phyloP scores from a whole-genome alignment of 225 moss, liverwort and hornwort genomes.

The Ulota crispa region DNA sequence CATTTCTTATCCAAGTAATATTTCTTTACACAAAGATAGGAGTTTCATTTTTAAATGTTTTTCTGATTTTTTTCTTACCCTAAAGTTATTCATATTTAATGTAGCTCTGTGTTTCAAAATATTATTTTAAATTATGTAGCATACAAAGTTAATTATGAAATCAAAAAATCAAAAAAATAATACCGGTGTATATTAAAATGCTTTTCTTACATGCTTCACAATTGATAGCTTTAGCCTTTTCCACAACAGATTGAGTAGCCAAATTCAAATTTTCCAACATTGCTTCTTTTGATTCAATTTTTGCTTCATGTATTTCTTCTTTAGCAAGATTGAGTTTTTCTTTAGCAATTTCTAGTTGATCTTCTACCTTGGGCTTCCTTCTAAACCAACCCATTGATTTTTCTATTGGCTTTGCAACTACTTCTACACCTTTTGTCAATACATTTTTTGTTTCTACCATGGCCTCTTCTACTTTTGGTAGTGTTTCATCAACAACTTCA shows the following conservation, averaged over 20 bases:
- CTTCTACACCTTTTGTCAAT: conserved; percentile 7
- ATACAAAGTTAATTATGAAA: rapidly evolving
- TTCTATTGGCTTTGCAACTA: conserved; percentile 22
- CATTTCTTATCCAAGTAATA: background rate
- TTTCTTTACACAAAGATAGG: rapidly evolving
- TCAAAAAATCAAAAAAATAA: rapidly evolving
- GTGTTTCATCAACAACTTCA: conserved; percentile 15
- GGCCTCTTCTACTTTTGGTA: conserved; percentile 18
- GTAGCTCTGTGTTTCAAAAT: background rate
- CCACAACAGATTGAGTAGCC: background rate
- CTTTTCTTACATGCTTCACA: background rate
- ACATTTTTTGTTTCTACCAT: conserved; percentile 9
- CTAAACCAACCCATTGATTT: conserved; percentile 35
- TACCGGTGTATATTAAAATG: rapidly evolving
- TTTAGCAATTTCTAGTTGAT: background rate
- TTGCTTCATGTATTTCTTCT: conserved; percentile 23
- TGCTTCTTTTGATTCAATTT: conserved; percentile 4
- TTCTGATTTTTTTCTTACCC: background rate
- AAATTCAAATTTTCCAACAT: background rate
- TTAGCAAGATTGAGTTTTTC: background rate
- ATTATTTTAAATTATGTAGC: rapidly evolving
- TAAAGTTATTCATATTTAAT: background rate
- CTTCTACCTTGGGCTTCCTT: conserved; percentile 21
- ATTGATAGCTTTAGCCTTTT: background rate
- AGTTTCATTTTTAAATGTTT: rapidly evolving